These are phyloP conservation scores for Penicillium hesseltinei DNA, from an alignment of 2,329 filamentous ascomycete species.

Conservation along the genomic window DNA sequence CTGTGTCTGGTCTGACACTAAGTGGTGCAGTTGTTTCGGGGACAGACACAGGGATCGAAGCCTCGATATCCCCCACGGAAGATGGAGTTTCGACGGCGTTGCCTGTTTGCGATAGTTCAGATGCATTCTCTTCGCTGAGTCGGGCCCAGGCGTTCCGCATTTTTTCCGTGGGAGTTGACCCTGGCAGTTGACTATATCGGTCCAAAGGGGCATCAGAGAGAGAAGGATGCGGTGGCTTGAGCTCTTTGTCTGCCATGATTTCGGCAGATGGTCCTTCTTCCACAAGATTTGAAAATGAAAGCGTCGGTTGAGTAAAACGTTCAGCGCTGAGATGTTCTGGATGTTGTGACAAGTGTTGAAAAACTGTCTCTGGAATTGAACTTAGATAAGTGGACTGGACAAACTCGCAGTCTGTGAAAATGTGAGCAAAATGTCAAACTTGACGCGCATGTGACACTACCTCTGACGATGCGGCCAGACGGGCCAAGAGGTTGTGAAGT, in stretches of 20 bases:
- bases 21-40: slow-evolving; percentile 36
- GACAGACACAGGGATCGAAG: slow-evolving; percentile 27
- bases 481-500: background rate
- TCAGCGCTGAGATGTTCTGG: background rate
- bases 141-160: slow-evolving; percentile 32
- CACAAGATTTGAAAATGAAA: background rate
- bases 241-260: slow-evolving; percentile 24
- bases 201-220: background rate
- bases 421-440: background rate
- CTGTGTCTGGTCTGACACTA: slow-evolving; percentile 37
- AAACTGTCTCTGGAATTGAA: slow-evolving; percentile 6
- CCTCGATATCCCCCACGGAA: slow-evolving; percentile 42
- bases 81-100: slow-evolving; percentile 41
- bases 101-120: slow-evolving; percentile 18
- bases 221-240: slow-evolving; percentile 6
- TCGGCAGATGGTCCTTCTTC: background rate
- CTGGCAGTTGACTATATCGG: slow-evolving; percentile 30
- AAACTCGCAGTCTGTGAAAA: background rate
- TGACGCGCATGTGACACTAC: background rate
- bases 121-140: slow-evolving; percentile 24
- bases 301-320: background rate
- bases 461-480: background rate
- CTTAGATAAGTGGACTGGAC: background rate
- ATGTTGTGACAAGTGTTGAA: background rate
- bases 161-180: slow-evolving; percentile 33